These are phyloP conservation scores for Tolypocladium pustulatum DNA, from an alignment of 2,329 filamentous ascomycete species.

Conservation along the genomic window DNA sequence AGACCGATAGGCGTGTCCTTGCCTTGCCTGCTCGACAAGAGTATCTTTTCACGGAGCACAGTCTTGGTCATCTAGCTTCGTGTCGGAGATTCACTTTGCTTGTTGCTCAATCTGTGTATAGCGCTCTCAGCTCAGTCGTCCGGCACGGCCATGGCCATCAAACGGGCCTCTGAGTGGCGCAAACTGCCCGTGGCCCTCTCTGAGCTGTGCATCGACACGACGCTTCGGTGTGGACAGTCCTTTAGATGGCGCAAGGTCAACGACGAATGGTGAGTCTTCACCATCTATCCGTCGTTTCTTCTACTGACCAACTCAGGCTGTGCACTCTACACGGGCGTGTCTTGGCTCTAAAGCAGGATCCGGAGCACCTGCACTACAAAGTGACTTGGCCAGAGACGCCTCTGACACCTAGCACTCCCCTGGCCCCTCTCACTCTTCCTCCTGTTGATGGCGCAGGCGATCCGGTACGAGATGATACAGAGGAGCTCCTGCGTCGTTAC, in stretches of 20 bases:
- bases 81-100: too few relatives aligned
- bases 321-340: slow-evolving; percentile 81
- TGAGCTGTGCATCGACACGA: slow-evolving; percentile 91
- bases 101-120: neutral
- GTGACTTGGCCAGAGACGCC: slow-evolving; percentile 44
- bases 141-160: slow-evolving; percentile 21
- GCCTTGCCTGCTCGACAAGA: too few relatives aligned
- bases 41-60: neutral
- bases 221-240: slow-evolving; percentile 86
- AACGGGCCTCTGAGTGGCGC: slow-evolving; percentile 65
- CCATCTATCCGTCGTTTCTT: neutral
- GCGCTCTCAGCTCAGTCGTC: neutral
- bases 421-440: slow-evolving; percentile 6
- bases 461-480: slow-evolving; percentile 52
- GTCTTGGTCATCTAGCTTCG: too few relatives aligned
- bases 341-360: slow-evolving; percentile 74
- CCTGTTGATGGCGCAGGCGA: neutral
- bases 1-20: too few relatives aligned
- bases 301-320: slow-evolving; percentile 38
- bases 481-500: slow-evolving; percentile 68
- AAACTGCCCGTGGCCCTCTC: slow-evolving; percentile 73
- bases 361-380: slow-evolving; percentile 68
- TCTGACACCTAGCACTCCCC: slow-evolving; percentile 3
- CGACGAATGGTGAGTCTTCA: slow-evolving; percentile 61
- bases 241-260: slow-evolving; percentile 87